A percentile compares a stretch with the other conserved stretches of the same genome.
These are phyloP conservation scores for Gentiana straminea DNA, from an alignment of 257 asterid species.

Conservation along the genomic window DNA sequence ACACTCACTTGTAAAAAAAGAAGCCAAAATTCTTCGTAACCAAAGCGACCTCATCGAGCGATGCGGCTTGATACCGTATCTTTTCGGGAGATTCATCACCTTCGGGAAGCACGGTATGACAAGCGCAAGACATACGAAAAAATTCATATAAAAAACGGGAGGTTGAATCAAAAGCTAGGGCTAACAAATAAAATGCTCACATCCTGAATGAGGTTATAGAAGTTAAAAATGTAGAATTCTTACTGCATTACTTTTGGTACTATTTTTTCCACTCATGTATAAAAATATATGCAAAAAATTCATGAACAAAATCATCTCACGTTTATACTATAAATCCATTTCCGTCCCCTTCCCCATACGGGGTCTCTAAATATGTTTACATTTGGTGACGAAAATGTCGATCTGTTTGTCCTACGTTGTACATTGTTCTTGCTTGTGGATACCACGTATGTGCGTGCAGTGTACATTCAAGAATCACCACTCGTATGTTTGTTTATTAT, in stretches of 20 bases:
- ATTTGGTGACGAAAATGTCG: constrained; percentile 94
- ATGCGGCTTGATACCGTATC: constrained; percentile 96
- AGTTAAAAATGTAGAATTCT: too few species aligned
- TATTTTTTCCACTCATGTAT: too few species aligned
- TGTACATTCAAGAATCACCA: too few species aligned
- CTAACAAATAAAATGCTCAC: constrained; percentile 9
- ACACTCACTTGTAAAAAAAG: constrained; percentile 79
- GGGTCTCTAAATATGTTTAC: constrained; percentile 90
- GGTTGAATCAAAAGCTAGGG: not conserved
- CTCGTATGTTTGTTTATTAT: too few species aligned
- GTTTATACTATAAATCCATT: constrained; percentile 3
- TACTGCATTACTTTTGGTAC: too few species aligned
- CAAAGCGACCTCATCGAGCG: constrained; percentile 97
- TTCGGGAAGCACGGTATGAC: constrained; percentile 99
- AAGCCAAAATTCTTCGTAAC: constrained; percentile 93
- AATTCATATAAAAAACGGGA: constrained; percentile 57
- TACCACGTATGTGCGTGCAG: too few species aligned
- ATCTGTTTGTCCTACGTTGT: constrained; percentile 78
- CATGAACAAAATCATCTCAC: too few species aligned
- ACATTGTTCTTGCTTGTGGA: constrained; percentile 97
- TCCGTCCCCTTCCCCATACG: constrained; percentile 98
- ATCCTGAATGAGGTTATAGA: not conserved
- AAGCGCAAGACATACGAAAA: constrained; percentile 99
- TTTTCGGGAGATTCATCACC: constrained; percentile 97
- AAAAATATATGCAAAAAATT: too few species aligned